These are phyloP conservation scores for Pleurozium schreberi DNA, from an alignment of 225 moss, liverwort and hornwort species.

Conservation along the genomic window DNA sequence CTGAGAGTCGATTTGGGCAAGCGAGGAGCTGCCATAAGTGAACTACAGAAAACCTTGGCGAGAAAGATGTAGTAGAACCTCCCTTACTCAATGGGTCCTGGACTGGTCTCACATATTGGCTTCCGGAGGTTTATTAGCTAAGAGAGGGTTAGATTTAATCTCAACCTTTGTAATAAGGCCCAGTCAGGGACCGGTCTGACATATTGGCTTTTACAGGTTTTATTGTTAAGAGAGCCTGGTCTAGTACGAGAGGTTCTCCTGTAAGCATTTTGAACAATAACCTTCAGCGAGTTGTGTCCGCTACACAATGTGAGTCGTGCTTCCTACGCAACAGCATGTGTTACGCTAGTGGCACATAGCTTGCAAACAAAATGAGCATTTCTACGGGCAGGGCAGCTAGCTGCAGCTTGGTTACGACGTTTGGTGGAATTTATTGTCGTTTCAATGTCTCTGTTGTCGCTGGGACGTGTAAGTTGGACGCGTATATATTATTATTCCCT, in stretches of 20 bases:
- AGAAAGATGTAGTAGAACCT: no score
- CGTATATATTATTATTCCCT: not conserved
- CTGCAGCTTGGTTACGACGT: not conserved
- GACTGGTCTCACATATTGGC: no score
- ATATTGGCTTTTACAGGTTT: no score
- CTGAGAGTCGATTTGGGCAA: not conserved
- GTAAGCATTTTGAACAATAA: no score
- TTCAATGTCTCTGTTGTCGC: not conserved
- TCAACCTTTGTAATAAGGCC: no score
- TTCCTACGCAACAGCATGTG: not conserved
- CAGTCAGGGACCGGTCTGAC: no score
- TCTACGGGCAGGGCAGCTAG: not conserved
- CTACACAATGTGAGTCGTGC: not conserved
- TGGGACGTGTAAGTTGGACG: not conserved
- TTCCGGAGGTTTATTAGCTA: no score
- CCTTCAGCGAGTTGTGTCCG: not conserved
- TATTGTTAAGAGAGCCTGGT: no score
- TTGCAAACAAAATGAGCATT: not conserved
- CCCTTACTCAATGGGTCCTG: no score
- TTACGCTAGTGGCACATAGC: not conserved
- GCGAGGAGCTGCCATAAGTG: not conserved
- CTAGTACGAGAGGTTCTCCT: no score
- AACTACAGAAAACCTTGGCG: not conserved
- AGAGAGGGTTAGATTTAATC: no score
- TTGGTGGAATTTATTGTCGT: not conserved